These are phyloP conservation scores for Wickerhamomyces sp. DNA, from an alignment of 1,139 yeast genomes.

Conservation along the genomic window DNA sequence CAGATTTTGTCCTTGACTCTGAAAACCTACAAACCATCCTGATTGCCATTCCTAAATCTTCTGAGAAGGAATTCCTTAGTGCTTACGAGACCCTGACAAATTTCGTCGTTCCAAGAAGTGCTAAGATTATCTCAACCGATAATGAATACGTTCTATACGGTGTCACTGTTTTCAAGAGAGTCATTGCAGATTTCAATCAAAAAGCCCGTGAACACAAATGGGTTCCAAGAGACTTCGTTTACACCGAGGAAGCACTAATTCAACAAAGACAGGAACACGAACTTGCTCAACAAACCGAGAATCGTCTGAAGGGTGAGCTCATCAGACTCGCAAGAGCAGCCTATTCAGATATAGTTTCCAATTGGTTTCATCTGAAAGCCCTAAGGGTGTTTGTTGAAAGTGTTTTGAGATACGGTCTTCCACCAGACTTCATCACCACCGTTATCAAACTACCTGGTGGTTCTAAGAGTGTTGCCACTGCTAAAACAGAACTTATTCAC, in stretches of 20 bases:
- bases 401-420: conserved; percentile 92
- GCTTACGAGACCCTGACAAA: conserved; percentile 71
- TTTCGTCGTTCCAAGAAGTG: conserved; percentile 91
- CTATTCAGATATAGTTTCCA: conserved; percentile 73
- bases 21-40: conserved; percentile 82
- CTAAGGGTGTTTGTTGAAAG: conserved; percentile 56
- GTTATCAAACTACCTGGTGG: conserved; percentile 30
- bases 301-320: conserved; percentile 69
- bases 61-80: conserved; percentile 53
- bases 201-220: conserved; percentile 82
- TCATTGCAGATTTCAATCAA: conserved; percentile 58
- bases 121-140: conserved; percentile 64
- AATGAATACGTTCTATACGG: conserved; percentile 67
- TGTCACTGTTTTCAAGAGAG: conserved; percentile 83
- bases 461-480: conserved; percentile 41
- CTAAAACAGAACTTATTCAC: conserved; percentile 61
- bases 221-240: conserved; percentile 90
- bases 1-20: conserved; percentile 77
- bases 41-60: conserved; percentile 76
- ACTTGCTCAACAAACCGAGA: conserved; percentile 68
- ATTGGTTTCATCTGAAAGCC: conserved; percentile 86
- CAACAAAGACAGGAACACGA: conserved; percentile 74
- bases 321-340: conserved; percentile 83
- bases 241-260: conserved; percentile 72
- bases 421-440: conserved; percentile 78